A percentile compares a stretch with the other conserved stretches of the same genome.
Conservation (phyloP, 208 protist species). For the Wallacemonas sp. region DNA sequence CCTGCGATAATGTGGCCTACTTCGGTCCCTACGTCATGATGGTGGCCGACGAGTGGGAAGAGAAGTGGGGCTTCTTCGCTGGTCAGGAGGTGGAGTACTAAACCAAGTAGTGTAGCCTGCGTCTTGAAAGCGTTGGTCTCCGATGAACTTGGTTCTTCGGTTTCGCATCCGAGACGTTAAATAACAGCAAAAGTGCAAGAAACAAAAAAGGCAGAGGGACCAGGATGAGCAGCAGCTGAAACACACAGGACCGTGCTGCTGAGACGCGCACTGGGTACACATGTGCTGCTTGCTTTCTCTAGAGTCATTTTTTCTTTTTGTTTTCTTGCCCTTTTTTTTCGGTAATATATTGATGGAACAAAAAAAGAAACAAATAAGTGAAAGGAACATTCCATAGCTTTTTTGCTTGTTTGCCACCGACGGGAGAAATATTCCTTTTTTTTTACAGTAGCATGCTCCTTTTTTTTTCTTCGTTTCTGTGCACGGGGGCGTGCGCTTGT, state of each 20-base stretch:
- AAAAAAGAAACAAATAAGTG: slow-evolving; percentile 9
- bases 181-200: not conserved
- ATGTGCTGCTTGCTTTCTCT: too few species aligned
- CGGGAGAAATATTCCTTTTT: slow-evolving; percentile 14
- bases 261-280: too few species aligned
- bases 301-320: not conserved
- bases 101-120: not conserved
- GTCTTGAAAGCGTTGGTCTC: too few species aligned
- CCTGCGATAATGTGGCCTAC: slow-evolving; percentile 89
- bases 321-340: not conserved
- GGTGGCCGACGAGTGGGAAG: slow-evolving; percentile 91
- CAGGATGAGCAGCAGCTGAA: not conserved
- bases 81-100: slow-evolving; percentile 92
- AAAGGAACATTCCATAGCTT: not conserved
- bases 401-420: slow-evolving; percentile 2
- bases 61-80: slow-evolving; percentile 93
- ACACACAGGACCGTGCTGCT: too few species aligned
- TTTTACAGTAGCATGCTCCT: slow-evolving; percentile 9
- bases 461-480: slow-evolving; percentile 24
- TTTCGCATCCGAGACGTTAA: too few species aligned
- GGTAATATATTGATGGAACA: not conserved
- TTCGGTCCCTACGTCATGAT: slow-evolving; percentile 92
- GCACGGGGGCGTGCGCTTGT: not conserved
- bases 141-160: too few species aligned
- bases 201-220: not conserved